Base-by-base conservation (phyloP, 164 flowering plant genomes). In the Stephania yunnanensis region DNA sequence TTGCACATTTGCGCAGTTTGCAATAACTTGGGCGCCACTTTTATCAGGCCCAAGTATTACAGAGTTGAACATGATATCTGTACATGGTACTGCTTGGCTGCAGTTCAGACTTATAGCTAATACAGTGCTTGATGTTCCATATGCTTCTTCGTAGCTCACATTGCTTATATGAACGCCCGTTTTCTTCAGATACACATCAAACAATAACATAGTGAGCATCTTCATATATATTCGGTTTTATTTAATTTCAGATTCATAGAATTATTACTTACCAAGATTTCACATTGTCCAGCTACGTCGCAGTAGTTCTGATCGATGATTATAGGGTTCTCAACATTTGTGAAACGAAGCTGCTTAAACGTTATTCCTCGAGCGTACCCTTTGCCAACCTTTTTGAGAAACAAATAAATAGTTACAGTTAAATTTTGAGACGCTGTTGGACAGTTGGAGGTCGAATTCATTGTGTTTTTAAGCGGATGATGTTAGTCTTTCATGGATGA, bases 241-340 rank as follows among this genome's bases (percentile, higher is more conserved):
- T 15, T n/a, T 20, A 46, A 9, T n/a, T 72, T 55, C 7, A 6
- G 9, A 10, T 29, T n/a, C 46, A 5, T 44, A 44, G n/a, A 44
- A n/a, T 17, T 44, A n/a, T 7, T 3, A n/a, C 9, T n/a, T 13
- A 19, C 72, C 12, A 50, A 44, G 17, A 2, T 46, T 42, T 22
- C 52, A 69, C 50, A 9, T 13, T 9, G 15, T 15, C 72, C 13
- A 11, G n/a, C 5, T 10, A 46, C 20, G 31, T 70, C 55, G 61
- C 89, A 84, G 74, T 90, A 90, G 46, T 84, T 78, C 73, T 90
- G 94, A 48, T 90, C 94, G 44, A 88, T 90, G 66, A 88, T 82
- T 30, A 86, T 80, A 4, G 94, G 92, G 74, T 85, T 84, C 36
- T 76, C 4, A 6, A 82, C 90, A 1, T 58, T 22, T 13, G 46